phyloP scores from a whole-genome alignment of 2,329 filamentous ascomycete genomes.

The Colletotrichum spinosum region DNA sequence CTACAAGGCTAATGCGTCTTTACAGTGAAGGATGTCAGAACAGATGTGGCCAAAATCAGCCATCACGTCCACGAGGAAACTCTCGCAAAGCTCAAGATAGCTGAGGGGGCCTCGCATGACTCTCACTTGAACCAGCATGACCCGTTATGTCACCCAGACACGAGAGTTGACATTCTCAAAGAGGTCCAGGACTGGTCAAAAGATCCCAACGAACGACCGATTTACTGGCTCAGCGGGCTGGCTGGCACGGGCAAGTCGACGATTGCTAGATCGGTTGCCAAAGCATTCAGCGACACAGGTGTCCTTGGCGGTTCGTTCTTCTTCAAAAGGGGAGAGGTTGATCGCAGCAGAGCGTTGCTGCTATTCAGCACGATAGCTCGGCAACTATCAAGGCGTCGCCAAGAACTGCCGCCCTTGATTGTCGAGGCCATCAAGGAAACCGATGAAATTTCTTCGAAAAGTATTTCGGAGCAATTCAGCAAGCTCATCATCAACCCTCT shows the following conservation, averaged over 20 bases:
- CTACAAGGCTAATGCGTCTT: no score
- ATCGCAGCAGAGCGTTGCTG: slow-evolving; percentile 47
- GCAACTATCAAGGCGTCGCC: slow-evolving; percentile 43
- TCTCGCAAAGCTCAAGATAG: not conserved
- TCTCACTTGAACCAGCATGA: slow-evolving; percentile 1
- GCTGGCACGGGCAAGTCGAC: slow-evolving; percentile 42
- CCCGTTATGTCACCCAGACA: slow-evolving; percentile 8
- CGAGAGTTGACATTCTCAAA: not conserved
- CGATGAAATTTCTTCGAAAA: slow-evolving; percentile 1
- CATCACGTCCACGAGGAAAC: no score
- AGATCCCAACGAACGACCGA: not conserved
- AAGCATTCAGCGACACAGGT: rapidly evolving
- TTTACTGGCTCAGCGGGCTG: slow-evolving; percentile 13
- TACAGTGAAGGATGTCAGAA: no score
- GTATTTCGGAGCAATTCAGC: not conserved
- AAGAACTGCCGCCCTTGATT: slow-evolving; percentile 41
- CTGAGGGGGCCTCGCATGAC: not conserved
- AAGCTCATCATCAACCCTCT: not conserved
- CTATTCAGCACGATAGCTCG: slow-evolving; percentile 54
- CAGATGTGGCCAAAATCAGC: no score
- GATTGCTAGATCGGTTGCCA: slow-evolving; percentile 33
- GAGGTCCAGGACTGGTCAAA: not conserved
- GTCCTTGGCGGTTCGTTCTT: slow-evolving; percentile 53
- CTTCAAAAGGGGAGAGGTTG: slow-evolving; percentile 52
- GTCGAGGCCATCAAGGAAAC: slow-evolving; percentile 1